Evolutionary conservation across 306 rosid genomes (phyloP).

Genomic region (Luffa aegyptiaca): DNA sequence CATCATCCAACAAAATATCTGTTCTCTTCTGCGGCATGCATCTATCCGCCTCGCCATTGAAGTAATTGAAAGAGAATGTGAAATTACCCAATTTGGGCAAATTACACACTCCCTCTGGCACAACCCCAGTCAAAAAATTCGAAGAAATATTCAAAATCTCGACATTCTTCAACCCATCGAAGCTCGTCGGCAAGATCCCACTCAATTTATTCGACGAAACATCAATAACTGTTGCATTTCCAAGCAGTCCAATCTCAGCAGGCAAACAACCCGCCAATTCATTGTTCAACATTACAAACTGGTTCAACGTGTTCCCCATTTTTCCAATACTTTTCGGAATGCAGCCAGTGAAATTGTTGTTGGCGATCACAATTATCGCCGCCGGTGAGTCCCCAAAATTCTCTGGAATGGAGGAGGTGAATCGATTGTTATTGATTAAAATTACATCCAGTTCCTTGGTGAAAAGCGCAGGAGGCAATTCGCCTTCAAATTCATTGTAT

Average conservation of each 20-base stretch:
- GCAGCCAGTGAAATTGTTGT: conserved; percentile 58
- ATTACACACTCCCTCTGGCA: conserved; percentile 33
- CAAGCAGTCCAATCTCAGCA: conserved; percentile 41
- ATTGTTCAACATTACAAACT: conserved; percentile 43
- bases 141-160: conserved; percentile 29
- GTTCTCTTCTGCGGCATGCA: conserved; percentile 31
- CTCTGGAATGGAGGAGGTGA: conserved; percentile 20
- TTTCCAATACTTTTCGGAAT: conserved; percentile 47
- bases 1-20: conserved; percentile 24
- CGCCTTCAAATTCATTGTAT: conserved; percentile 64
- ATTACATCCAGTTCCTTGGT: conserved; percentile 24
- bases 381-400: conserved; percentile 42
- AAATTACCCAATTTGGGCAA: conserved; percentile 43
- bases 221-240: conserved; percentile 28
- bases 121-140: conserved; percentile 55
- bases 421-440: conserved; percentile 36
- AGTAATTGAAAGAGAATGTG: conserved; percentile 47
- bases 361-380: conserved; percentile 45
- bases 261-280: conserved; percentile 55
- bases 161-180: conserved; percentile 15
- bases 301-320: conserved; percentile 47
- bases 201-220: conserved; percentile 31
- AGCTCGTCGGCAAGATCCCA: conserved; percentile 42
- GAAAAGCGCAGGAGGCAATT: conserved; percentile 43
- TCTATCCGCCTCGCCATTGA: conserved; percentile 42